phyloP scores from a whole-genome alignment of 2,329 filamentous ascomycete species.

The Chaetomium sp. region DNA sequence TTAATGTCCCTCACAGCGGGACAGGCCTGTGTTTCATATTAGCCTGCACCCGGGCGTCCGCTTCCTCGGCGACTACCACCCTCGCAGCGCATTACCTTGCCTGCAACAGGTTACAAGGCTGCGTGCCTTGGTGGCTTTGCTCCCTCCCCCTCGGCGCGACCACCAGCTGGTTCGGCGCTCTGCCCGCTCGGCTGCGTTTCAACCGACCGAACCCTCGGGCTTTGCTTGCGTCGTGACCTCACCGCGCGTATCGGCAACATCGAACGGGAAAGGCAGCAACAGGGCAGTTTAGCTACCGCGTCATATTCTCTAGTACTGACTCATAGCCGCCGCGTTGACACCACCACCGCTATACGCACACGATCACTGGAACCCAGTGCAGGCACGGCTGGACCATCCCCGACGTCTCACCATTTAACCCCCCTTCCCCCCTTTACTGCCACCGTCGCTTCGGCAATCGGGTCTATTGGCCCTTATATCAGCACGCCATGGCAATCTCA shows the following conservation, averaged over 20 bases:
- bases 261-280: neutral
- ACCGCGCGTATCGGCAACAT: neutral
- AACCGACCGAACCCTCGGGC: conserved; percentile 1
- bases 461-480: neutral
- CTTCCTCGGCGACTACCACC: conserved; percentile 9
- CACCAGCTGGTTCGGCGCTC: neutral
- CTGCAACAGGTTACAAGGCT: neutral
- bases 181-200: neutral
- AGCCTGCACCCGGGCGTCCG: conserved; percentile 7
- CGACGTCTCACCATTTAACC: neutral
- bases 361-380: neutral
- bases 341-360: neutral
- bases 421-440: neutral
- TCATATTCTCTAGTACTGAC: neutral
- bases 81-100: neutral
- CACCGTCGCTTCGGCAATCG: neutral
- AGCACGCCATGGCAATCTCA: conserved; percentile 28
- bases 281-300: neutral
- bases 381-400: neutral
- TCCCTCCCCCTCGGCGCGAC: neutral
- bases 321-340: neutral
- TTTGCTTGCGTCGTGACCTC: neutral
- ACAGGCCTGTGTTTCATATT: conserved; percentile 14
- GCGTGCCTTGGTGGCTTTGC: neutral
- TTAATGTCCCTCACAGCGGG: neutral